phyloP scores from a whole-genome alignment of 208 protist genomes.

The Acanthamoeba healyi region DNA sequence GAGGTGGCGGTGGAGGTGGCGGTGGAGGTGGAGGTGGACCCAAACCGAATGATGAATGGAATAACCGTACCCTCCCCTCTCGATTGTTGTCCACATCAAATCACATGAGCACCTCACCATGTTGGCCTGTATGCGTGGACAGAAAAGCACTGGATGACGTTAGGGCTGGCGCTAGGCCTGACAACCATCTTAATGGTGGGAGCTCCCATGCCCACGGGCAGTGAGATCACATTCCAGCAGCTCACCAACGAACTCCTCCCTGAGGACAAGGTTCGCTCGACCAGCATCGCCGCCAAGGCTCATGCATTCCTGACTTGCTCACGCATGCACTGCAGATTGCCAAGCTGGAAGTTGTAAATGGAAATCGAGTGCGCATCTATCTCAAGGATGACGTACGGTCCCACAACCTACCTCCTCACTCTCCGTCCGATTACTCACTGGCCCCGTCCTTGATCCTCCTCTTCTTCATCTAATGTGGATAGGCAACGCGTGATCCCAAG shows the following conservation, averaged over 20 bases:
- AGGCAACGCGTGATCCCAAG: not conserved
- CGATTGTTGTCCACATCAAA: no score
- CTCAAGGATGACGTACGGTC: constrained; percentile 8
- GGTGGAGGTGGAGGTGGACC: not conserved
- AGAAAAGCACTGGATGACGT: no score
- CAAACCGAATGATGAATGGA: not conserved
- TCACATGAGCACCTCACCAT: no score
- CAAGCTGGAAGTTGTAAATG: constrained; percentile 9
- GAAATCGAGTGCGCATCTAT: not conserved
- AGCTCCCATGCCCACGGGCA: not conserved
- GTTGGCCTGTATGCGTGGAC: no score
- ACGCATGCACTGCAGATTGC: not conserved
- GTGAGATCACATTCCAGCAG: constrained; percentile 20
- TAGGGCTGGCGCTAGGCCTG: not conserved
- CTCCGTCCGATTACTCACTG: no score
- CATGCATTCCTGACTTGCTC: no score
- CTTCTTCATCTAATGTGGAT: not conserved
- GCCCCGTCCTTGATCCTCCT: not conserved
- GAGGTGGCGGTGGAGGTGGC: not conserved
- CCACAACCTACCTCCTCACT: not conserved
- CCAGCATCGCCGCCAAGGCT: not conserved
- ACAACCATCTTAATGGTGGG: not conserved
- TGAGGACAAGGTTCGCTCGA: not conserved
- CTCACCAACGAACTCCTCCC: constrained; percentile 7
- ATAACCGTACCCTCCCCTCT: not conserved